These are phyloP conservation scores for Chenopodium berlandieri DNA, from an alignment of 148 eudicot genomes.

Conservation along the genomic window DNA sequence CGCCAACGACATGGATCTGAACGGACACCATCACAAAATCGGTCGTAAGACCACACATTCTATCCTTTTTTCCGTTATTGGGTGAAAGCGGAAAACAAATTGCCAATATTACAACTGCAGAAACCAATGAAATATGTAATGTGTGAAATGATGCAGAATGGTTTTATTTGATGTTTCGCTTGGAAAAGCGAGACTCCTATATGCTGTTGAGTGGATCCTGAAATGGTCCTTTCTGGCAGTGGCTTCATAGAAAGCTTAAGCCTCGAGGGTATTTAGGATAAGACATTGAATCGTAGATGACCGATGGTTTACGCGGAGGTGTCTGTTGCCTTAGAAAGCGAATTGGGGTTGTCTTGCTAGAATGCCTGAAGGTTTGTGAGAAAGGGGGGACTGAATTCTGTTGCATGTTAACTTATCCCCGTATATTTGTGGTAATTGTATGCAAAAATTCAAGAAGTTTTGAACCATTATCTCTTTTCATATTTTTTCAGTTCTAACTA, in stretches of 20 bases:
- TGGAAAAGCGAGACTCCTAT: slow-evolving; percentile 18
- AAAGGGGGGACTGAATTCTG: slow-evolving; percentile 7
- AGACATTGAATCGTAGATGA: slow-evolving; percentile 8
- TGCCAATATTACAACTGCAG: slow-evolving; percentile 36
- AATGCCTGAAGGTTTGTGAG: not conserved
- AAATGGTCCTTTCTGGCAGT: slow-evolving; percentile 22
- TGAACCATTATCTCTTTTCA: not conserved
- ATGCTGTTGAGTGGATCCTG: slow-evolving; percentile 38
- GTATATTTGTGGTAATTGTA: not conserved
- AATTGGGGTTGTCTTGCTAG: not conserved
- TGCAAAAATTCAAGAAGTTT: not conserved
- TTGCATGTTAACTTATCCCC: slow-evolving; percentile 3
- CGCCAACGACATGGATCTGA: slow-evolving; percentile 74
- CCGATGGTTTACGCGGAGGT: slow-evolving; percentile 7
- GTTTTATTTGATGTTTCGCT: slow-evolving; percentile 27
- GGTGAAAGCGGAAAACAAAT: slow-evolving; percentile 29
- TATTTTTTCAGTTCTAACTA: not conserved
- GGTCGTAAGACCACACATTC: slow-evolving; percentile 34
- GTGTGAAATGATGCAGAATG: slow-evolving; percentile 34
- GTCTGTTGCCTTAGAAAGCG: not conserved
- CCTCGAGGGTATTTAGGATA: slow-evolving; percentile 13
- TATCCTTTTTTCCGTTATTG: slow-evolving; percentile 20
- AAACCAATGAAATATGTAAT: slow-evolving; percentile 34
- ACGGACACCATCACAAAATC: slow-evolving; percentile 63
- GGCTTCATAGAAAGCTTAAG: slow-evolving; percentile 18